Conservation (phyloP, 2,329 filamentous ascomycete species). For the Colletotrichum lentis region DNA sequence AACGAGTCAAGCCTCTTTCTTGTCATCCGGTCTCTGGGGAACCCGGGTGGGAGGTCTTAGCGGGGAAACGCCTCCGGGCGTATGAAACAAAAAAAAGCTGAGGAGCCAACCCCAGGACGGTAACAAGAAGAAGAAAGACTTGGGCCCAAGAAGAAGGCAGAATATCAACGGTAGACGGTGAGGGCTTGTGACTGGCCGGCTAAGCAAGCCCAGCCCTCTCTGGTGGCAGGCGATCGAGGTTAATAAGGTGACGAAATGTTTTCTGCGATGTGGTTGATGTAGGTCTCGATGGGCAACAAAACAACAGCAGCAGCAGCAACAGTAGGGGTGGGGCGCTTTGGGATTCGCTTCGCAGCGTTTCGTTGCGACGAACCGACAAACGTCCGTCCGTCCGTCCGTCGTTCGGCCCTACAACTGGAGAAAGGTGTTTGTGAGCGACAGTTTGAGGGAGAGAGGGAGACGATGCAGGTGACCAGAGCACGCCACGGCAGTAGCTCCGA, state of each 20-base stretch:
- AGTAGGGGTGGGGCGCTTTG: not conserved
- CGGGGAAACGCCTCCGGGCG: constrained; percentile 8
- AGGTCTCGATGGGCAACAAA: constrained; percentile 4
- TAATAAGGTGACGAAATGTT: not conserved
- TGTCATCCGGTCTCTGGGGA: constrained; percentile 5
- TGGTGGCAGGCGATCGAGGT: not conserved
- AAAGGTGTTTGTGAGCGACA: not conserved
- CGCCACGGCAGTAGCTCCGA: not conserved
- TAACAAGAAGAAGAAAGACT: not conserved
- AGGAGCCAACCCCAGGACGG: not conserved
- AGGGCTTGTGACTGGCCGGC: not conserved
- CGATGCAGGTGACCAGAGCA: not conserved
- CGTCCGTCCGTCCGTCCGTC: constrained; percentile 27
- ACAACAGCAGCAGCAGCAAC: constrained; percentile 9
- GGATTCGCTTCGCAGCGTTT: constrained; percentile 10
- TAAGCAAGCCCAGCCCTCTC: not conserved
- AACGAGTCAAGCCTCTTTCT: constrained; percentile 22
- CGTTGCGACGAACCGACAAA: constrained; percentile 15
- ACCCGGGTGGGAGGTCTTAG: not conserved
- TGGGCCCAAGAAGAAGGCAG: not conserved
- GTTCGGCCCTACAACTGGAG: constrained; percentile 17
- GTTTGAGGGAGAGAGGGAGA: not conserved
- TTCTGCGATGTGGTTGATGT: not conserved
- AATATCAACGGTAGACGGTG: not conserved
- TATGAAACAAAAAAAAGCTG: constrained; percentile 10